Evolutionary conservation across 441 rosid genomes (phyloP), one percentile per base, ranked within the genome.

Genomic region (Adansonia rubrostipa): DNA sequence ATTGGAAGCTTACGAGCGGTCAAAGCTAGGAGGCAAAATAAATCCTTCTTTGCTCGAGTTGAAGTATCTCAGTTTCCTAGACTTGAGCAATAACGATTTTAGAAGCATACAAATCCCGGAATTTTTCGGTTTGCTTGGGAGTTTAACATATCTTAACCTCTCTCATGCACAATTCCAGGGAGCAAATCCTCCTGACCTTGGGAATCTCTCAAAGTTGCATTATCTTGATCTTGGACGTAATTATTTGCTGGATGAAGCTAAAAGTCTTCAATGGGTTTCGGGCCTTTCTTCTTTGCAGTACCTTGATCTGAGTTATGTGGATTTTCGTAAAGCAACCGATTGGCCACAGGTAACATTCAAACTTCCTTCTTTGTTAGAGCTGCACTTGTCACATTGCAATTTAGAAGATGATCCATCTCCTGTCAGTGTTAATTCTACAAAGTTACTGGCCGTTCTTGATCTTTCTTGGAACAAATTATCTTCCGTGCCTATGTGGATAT

Each of bases 151-250:
- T 62, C 80, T 79, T 57, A 53, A 77, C 60, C 75, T 82, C 63
- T 77, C 74, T 0, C 0, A 0, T 0, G 10, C 80, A 0, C 6
- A 3, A 15, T 58, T 79, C n/a, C 0, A 0, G 0, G 63, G 69
- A 13, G 65, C 6, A 24, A 51, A 76, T 0, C 71, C 75, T 7
- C 15, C 42, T 22, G 56, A 78, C 20, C 70, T 82, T 10, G 77
- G 79, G 14, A 83, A 83, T 62, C 83, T 84, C 19, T 44, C 83
- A 0, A 10, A 48, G 33, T 68, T 84, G 68, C 61, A 76, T 9
- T 47, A 24, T 54, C 84, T 84, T 60, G 82, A 76, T 51, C 78
- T 81, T 9, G 14, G 68, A 36, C 4, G 20, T 9, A 14, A 6
- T 65, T 7, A 2, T 19, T 8, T 4, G 13, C n/a, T 5, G 17